Percentiles rank a stretch among this genome's conserved stretches.
These are phyloP conservation scores for Axilococcus clingmanii DNA, from an alignment of 139 green algal species.

Conservation along the genomic window DNA sequence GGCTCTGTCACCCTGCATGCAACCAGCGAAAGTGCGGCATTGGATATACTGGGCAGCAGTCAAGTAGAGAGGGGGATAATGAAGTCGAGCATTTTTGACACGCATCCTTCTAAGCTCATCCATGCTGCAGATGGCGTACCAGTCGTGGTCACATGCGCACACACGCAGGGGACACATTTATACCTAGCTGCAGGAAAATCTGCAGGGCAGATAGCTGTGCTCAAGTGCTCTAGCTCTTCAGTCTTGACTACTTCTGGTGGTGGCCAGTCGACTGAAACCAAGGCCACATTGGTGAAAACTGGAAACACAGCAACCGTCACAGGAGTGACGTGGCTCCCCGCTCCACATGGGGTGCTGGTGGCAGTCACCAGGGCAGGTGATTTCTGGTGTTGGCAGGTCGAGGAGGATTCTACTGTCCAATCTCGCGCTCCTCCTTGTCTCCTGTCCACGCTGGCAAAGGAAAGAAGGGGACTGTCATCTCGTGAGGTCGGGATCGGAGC, in stretches of 20 bases:
- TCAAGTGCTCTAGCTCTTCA: background rate
- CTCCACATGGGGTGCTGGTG: background rate
- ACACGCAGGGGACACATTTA: background rate
- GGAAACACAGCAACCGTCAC: constrained; percentile 6
- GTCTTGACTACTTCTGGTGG: no score
- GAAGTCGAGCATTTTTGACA: no score
- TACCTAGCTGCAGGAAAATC: constrained; percentile 11
- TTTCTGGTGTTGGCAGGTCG: background rate
- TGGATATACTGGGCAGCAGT: no score
- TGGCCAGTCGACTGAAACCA: no score
- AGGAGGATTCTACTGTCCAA: background rate
- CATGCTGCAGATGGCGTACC: no score
- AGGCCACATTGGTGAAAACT: background rate
- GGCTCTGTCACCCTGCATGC: constrained; percentile 19
- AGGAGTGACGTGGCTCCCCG: constrained; percentile 10
- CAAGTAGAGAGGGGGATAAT: no score
- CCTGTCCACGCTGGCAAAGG: constrained; percentile 7
- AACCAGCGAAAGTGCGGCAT: no score
- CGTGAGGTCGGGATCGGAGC: constrained; percentile 7
- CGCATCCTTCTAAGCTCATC: no score
- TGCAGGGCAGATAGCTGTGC: constrained; percentile 5
- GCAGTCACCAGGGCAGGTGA: background rate
- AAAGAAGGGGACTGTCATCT: background rate
- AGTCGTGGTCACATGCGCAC: background rate
- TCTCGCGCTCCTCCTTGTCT: background rate